phyloP scores from a whole-genome alignment of 768 basidiomycete genomes.

The Leccinellum albellum region DNA sequence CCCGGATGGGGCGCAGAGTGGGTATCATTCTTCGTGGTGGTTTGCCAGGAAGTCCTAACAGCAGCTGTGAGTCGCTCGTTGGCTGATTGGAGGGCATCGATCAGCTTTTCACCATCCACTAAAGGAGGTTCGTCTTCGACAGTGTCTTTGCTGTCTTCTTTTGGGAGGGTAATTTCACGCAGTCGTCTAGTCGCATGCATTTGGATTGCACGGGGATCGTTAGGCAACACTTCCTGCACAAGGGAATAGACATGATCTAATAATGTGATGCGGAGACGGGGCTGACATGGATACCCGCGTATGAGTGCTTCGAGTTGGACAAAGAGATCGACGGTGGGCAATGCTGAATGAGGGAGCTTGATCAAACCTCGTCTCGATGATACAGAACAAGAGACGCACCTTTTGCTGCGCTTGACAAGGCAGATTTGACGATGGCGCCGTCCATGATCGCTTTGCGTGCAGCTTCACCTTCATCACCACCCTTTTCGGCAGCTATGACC shows the following conservation, averaged over 20 bases:
- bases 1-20: slow-evolving; percentile 24
- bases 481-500: slow-evolving; percentile 32
- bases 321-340: slow-evolving; percentile 41
- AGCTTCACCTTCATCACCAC: slow-evolving; percentile 45
- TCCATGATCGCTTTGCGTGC: slow-evolving; percentile 68
- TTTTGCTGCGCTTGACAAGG: slow-evolving; percentile 71
- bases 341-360: slow-evolving; percentile 28
- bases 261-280: slow-evolving; percentile 36
- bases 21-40: slow-evolving; percentile 3
- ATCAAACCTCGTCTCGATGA: slow-evolving; percentile 10
- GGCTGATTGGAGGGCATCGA: slow-evolving; percentile 30
- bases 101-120: slow-evolving; percentile 18
- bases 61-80: slow-evolving; percentile 29
- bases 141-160: slow-evolving; percentile 13
- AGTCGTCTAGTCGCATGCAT: slow-evolving; percentile 38
- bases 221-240: slow-evolving; percentile 35
- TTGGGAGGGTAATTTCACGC: slow-evolving; percentile 27
- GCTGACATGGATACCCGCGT: slow-evolving; percentile 40
- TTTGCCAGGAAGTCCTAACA: slow-evolving; percentile 26
- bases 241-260: slow-evolving; percentile 44
- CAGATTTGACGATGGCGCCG: slow-evolving; percentile 75
- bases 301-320: slow-evolving; percentile 40
- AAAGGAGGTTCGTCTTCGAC: slow-evolving; percentile 4
- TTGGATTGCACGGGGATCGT: slow-evolving; percentile 36
- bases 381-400: slow-evolving; percentile 41